Conservation (phyloP, 2,329 filamentous ascomycete genomes). For the Calonectria pseudoreteaudii region DNA sequence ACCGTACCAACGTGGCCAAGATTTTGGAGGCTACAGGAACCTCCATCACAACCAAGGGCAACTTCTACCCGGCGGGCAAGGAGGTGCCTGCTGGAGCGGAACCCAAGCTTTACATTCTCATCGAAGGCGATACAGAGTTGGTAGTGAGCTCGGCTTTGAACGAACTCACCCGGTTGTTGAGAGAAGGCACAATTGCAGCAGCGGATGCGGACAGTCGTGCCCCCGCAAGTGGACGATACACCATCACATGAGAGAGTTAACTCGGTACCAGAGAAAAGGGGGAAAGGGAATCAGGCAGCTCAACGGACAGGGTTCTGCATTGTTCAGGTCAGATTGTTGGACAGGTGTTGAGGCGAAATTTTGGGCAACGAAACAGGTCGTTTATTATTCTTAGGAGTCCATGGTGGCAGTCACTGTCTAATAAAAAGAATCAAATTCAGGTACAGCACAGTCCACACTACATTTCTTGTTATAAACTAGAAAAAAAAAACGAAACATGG, state of each 20-base stretch:
- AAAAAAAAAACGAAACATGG: background rate
- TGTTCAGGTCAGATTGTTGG: conserved; percentile 19
- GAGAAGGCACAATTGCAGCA: conserved; percentile 90
- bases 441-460: conserved; percentile 38
- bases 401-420: conserved; percentile 10
- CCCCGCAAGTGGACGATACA: conserved; percentile 85
- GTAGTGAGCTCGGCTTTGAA: conserved; percentile 91
- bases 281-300: background rate
- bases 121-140: conserved; percentile 96
- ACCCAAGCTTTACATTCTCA: conserved; percentile 97
- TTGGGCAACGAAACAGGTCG: conserved; percentile 6
- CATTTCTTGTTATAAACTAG: background rate
- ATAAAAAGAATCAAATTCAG: conserved; percentile 58
- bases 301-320: background rate
- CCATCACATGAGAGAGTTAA: conserved; percentile 71
- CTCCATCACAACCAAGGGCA: conserved; percentile 97
- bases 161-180: conserved; percentile 87
- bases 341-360: conserved; percentile 23
- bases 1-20: conserved; percentile 97
- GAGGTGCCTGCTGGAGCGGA: conserved; percentile 79
- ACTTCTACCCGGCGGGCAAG: conserved; percentile 86
- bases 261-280: background rate
- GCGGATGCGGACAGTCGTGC: conserved; percentile 87
- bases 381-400: conserved; percentile 16
- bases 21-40: conserved; percentile 95